A percentile compares a stretch with the other conserved stretches of the same genome.
These are phyloP conservation scores for Cyanidiococcus yangmingshanensis DNA, from an alignment of 23 red algal genomes.

Conservation along the genomic window DNA sequence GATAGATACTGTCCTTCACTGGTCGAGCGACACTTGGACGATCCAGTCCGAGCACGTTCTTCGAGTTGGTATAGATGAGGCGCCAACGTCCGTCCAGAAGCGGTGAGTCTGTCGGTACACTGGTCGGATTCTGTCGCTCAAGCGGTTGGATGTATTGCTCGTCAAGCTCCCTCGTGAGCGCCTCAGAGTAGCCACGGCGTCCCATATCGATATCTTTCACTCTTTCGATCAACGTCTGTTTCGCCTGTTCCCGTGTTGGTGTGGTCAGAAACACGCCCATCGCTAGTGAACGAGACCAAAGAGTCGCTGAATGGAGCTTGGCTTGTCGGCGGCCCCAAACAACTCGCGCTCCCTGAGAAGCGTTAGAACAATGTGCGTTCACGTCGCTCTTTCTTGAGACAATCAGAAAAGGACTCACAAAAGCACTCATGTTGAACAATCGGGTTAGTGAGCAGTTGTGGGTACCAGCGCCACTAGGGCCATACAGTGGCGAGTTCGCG, in stretches of 20 bases:
- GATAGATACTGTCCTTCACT: conserved; percentile 30
- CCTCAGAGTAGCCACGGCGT: background rate
- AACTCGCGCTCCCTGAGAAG: no score
- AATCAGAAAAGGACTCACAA: no score
- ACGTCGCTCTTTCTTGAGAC: no score
- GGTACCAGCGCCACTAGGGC: no score
- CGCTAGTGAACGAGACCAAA: no score
- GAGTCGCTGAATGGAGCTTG: no score
- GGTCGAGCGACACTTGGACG: conserved; percentile 40
- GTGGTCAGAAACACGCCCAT: conserved; percentile 8
- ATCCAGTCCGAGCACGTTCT: conserved; percentile 35
- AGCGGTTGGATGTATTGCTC: conserved; percentile 13
- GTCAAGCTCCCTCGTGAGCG: background rate
- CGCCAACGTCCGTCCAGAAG: conserved; percentile 39
- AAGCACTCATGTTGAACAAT: no score
- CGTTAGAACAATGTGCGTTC: no score
- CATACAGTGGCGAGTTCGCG: no score
- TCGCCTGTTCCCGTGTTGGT: background rate
- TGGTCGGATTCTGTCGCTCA: conserved; percentile 21
- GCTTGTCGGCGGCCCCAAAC: no score
- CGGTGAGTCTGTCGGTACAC: conserved; percentile 13
- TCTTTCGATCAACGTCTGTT: background rate
- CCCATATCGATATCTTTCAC: conserved; percentile 13
- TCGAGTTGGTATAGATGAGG: conserved; percentile 75
- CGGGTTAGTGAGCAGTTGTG: no score